Evolutionary conservation across 129 eudicot species (phyloP), one percentile per base, ranked within the genome.

Genomic region (Saussurea involucrata): DNA sequence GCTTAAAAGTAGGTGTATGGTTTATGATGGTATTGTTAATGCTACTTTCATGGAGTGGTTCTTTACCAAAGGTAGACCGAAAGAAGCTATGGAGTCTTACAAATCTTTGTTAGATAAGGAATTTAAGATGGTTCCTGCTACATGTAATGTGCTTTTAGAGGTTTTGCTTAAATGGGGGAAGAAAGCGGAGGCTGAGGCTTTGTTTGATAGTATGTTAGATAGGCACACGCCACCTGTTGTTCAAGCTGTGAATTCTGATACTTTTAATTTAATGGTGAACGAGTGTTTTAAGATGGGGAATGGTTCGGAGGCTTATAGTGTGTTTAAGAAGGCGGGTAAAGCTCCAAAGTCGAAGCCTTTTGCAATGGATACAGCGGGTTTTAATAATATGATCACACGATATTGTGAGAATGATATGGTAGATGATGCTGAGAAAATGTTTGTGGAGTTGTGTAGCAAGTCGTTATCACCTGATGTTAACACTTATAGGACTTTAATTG

Each of bases 21-120:
- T 92, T 57, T 92, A 92, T 74, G 96, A 92, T 81, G 98, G 98
- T 53, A 80, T 86, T 15, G 97, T 94, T 22, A 91, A 82, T 80
- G 96, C 96, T 0, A 94, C 98, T 0, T 94, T 84, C 64, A 94
- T 94, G 97, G 97, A 94, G 60, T 94, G 97, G 97, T 91, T 77
- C 53, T 90, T 90, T 67, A 84, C 65, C 8, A 68, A 83, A 58
- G 97, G 97, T 18, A 92, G 72, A 71, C 82, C 82, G 15, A 94
- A 85, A 71, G 97, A 94, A 57, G 97, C 97, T 0, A 94, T 94
- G 96, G 93, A 91, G 60, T 76, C 85, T 8, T 94, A 94, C 25
- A 80, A 73, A 49, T 82, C 84, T 24, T 80, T 91, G 80, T 72
- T 91, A 28, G 87, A 85, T 73, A 83, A 85, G 68, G 78, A 89